Percentiles rank a stretch among this genome's conserved stretches.
Conservation (phyloP, 192 early-diverging fungal species). For the Coemansia sp. region DNA sequence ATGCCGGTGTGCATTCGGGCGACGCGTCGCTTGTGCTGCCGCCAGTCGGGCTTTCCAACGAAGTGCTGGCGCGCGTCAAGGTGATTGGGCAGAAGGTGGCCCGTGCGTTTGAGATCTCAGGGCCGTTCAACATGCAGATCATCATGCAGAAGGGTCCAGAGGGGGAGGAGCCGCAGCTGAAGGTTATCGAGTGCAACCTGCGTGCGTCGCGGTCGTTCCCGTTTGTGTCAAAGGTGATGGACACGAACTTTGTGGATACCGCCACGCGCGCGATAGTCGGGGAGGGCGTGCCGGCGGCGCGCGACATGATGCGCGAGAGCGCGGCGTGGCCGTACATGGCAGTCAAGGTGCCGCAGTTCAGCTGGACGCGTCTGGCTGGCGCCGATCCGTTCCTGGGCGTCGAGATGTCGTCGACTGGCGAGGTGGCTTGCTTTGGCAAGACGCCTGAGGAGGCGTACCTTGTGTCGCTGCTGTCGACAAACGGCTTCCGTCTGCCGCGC, state of each 20-base stretch:
- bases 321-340: conserved; percentile 69
- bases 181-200: conserved; percentile 98
- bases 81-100: conserved; percentile 85
- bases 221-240: conserved; percentile 94
- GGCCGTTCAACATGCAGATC: conserved; percentile 99
- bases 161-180: conserved; percentile 57
- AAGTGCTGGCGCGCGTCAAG: conserved; percentile 64
- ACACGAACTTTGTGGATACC: conserved; percentile 86
- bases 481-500: conserved; percentile 85
- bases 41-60: conserved; percentile 57
- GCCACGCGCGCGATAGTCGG: conserved; percentile 82
- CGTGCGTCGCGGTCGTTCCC: conserved; percentile 98
- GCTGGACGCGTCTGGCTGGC: conserved; percentile 91
- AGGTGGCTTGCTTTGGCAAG: conserved; percentile 95
- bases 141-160: conserved; percentile 60
- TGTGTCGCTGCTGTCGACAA: conserved; percentile 77
- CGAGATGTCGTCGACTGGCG: conserved; percentile 98
- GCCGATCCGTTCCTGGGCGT: conserved; percentile 97
- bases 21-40: conserved; percentile 94
- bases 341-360: conserved; percentile 95
- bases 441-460: conserved; percentile 89
- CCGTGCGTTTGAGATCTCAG: conserved; percentile 90
- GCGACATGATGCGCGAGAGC: conserved; percentile 50
- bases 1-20: conserved; percentile 97
- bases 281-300: conserved; percentile 59